Conservation (phyloP, 371 early-diverging fungal genomes). For the Choanephora cucurbitarum region DNA sequence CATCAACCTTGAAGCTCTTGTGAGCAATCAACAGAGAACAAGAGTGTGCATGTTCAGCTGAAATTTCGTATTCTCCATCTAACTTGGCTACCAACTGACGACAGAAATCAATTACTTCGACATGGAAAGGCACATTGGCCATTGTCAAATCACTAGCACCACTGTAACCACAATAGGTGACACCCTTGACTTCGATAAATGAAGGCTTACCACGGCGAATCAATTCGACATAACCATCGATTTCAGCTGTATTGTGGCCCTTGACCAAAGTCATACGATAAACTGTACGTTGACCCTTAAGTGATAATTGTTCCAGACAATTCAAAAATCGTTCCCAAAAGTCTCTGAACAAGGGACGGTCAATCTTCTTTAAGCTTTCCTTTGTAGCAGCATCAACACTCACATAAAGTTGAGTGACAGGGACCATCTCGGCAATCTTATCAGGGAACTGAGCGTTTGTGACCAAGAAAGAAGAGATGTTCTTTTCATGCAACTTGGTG, state of each 20-base stretch:
- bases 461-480: conserved; percentile 79
- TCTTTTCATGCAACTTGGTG: conserved; percentile 64
- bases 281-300: conserved; percentile 76
- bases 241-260: conserved; percentile 74
- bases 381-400: conserved; percentile 81
- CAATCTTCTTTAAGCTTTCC: conserved; percentile 77
- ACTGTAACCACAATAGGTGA: conserved; percentile 72
- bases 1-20: conserved; percentile 68
- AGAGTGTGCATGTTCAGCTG: conserved; percentile 78
- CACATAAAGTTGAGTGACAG: conserved; percentile 82
- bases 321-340: conserved; percentile 83
- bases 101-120: conserved; percentile 77
- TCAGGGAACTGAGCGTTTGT: conserved; percentile 87
- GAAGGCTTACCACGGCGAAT: conserved; percentile 75
- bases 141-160: conserved; percentile 73
- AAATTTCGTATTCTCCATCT: conserved; percentile 70
- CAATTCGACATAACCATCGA: conserved; percentile 73
- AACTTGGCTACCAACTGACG: conserved; percentile 56
- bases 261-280: conserved; percentile 83
- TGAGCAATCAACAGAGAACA: conserved; percentile 76
- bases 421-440: conserved; percentile 64
- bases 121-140: conserved; percentile 76
- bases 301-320: conserved; percentile 65
- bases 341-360: conserved; percentile 79
- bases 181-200: conserved; percentile 81